Conservation (phyloP, 805 yeast genomes). For the Wickerhamomyces ciferrii region DNA sequence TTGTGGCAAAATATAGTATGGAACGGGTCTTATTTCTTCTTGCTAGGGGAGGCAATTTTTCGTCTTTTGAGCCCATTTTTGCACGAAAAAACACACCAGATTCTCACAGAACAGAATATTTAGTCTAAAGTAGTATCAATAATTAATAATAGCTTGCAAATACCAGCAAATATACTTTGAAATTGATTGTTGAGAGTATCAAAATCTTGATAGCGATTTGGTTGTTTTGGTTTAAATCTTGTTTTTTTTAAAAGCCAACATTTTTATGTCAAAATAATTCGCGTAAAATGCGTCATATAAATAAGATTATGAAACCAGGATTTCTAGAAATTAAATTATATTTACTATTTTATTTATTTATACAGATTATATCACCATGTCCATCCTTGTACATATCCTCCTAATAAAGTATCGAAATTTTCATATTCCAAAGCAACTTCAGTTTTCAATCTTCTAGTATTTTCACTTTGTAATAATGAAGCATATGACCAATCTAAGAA, state of each 20-base stretch:
- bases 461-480: constrained; percentile 58
- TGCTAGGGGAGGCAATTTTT: background rate
- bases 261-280: background rate
- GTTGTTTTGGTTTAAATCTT: too few species aligned
- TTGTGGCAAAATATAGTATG: background rate
- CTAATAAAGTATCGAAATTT: constrained; percentile 18
- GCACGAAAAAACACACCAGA: background rate
- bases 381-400: constrained; percentile 22
- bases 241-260: background rate
- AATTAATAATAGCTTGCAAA: too few species aligned
- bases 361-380: constrained; percentile 11
- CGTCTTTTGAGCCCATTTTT: background rate
- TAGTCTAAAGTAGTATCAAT: too few species aligned
- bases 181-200: too few species aligned
- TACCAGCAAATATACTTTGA: too few species aligned
- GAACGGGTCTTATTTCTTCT: background rate
- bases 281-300: background rate
- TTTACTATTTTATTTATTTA: background rate
- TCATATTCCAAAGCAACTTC: constrained; percentile 80
- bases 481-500: constrained; percentile 88
- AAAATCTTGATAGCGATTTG: too few species aligned
- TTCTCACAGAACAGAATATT: too few species aligned
- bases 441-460: constrained; percentile 56
- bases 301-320: too few species aligned
- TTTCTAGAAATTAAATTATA: too few species aligned